phyloP scores from a whole-genome alignment of 2,329 filamentous ascomycete genomes.

The Dactylellina parvicollis region DNA sequence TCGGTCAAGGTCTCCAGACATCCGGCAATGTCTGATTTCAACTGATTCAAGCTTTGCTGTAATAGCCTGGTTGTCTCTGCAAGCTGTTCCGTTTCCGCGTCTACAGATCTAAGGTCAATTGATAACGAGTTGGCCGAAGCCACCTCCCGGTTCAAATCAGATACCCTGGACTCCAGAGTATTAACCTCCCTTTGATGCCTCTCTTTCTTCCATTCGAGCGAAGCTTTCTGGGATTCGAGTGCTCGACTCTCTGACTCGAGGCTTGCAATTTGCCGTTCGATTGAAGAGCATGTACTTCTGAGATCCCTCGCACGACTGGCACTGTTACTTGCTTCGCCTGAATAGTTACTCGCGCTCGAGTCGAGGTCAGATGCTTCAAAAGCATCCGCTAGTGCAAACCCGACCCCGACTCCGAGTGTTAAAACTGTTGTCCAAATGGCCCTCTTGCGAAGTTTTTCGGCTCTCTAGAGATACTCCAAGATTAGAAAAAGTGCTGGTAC shows the following conservation, averaged over 20 bases:
- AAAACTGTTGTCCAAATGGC: conserved; percentile 32
- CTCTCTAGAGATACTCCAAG: not conserved
- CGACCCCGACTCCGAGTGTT: conserved; percentile 18
- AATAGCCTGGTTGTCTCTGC: conserved; percentile 16
- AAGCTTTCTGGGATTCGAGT: conserved; percentile 26
- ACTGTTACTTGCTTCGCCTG: conserved; percentile 7
- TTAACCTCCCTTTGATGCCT: conserved; percentile 14
- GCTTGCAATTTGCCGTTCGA: conserved; percentile 18
- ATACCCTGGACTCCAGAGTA: conserved; percentile 9
- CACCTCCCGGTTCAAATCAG: conserved; percentile 13
- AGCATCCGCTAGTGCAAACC: conserved; percentile 24
- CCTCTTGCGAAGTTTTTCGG: conserved; percentile 14
- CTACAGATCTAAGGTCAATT: conserved; percentile 5
- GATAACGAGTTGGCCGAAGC: conserved; percentile 1
- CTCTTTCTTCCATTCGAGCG: conserved; percentile 27
- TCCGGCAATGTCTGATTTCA: conserved; percentile 23
- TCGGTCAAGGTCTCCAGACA: conserved; percentile 17
- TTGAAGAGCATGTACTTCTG: conserved; percentile 18
- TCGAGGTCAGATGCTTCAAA: conserved; percentile 18
- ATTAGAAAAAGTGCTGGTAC: not conserved
- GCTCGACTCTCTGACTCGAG: conserved; percentile 24
- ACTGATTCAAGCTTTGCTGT: conserved; percentile 12
- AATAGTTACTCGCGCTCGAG: conserved; percentile 13
- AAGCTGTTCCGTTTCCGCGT: conserved; percentile 5
- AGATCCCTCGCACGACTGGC: conserved; percentile 3